Base-by-base conservation (phyloP, 805 yeast species). In the Sugiyamaella americana region DNA sequence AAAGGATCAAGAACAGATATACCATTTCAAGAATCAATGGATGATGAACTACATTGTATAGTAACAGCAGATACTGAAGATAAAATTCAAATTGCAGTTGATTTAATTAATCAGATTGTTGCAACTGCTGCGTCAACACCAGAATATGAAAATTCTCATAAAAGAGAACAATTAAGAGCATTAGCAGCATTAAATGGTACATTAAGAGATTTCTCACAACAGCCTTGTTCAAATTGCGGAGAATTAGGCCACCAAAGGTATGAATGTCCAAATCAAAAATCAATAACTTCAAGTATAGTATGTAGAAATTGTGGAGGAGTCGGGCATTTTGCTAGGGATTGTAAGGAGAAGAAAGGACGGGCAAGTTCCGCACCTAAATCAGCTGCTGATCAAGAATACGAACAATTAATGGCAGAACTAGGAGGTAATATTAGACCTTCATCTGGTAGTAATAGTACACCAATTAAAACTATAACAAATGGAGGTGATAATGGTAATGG, bases 121-220 rank as follows among this genome's bases (percentile, higher is more conserved):
- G 79, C 84, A 46, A 83, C 82, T 51, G 96, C 96, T 0, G 84
- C 89, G 1, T 74, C 80, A 17, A 80, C 95, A 0, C 98, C 98
- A 1, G 91, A 84, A 52, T 96, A 96, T 1, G 94, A 87, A 61
- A 93, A 91, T 64, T 95, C 87, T 52, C 73, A 86, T 62, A 93
- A 93, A 59, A 73, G 97, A 49, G 87, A 83, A 38, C 99, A 93
- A 64, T 72, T 93, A 50, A 75, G 96, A 53, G 96, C 91, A 59
- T 73, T 93, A 57, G 99, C 99, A 0, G 83, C 86, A 20, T 71
- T 93, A 47, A 94, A 93, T 67, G 99, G 99, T 65, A 93, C 98
- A 0, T 71, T 88, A 40, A 75, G 98, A 46, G 95, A 86, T 57
- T 91, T 83, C 53, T 80, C 76, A 41, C 78, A 73, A 48, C 71